Percentiles rank a stretch among this genome's conserved stretches.
Evolutionary conservation across 768 basidiomycete species (phyloP).

Genomic region (Antrodiella citrinella): DNA sequence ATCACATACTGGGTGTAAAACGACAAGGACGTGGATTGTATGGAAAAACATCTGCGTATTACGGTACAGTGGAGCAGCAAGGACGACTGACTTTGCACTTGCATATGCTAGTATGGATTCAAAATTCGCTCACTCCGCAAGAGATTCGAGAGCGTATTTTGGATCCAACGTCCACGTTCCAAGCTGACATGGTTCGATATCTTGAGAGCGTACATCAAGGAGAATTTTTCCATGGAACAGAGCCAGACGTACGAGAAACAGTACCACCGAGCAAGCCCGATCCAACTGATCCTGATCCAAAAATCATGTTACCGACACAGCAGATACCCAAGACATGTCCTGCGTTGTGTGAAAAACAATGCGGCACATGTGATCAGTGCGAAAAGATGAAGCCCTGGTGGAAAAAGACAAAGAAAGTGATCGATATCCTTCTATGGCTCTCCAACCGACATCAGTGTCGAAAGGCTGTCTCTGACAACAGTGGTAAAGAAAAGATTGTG

Average conservation of each 20-base stretch:
- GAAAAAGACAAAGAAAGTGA: background rate
- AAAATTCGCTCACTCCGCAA: constrained; percentile 18
- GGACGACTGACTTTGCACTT: constrained; percentile 23
- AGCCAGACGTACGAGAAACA: background rate
- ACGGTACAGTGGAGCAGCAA: constrained; percentile 27
- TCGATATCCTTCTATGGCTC: constrained; percentile 6
- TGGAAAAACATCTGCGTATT: constrained; percentile 27
- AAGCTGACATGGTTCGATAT: background rate
- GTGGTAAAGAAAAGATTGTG: constrained; percentile 15
- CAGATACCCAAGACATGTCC: background rate
- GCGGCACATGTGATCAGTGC: background rate
- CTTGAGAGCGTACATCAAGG: constrained; percentile 3
- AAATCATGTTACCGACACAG: no score
- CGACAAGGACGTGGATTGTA: constrained; percentile 22
- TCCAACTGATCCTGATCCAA: no score
- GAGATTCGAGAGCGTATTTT: constrained; percentile 7
- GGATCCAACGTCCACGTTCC: background rate
- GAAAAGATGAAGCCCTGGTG: background rate
- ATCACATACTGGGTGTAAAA: background rate
- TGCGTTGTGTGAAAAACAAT: background rate
- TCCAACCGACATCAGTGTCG: constrained; percentile 3
- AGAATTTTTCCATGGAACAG: background rate
- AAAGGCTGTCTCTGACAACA: constrained; percentile 17
- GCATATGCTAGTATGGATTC: constrained; percentile 25
- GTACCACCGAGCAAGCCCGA: no score